A percentile compares a stretch with the other conserved stretches of the same genome.
Evolutionary conservation across 805 yeast genomes (phyloP).

Genomic region (Candida namnaoensis): DNA sequence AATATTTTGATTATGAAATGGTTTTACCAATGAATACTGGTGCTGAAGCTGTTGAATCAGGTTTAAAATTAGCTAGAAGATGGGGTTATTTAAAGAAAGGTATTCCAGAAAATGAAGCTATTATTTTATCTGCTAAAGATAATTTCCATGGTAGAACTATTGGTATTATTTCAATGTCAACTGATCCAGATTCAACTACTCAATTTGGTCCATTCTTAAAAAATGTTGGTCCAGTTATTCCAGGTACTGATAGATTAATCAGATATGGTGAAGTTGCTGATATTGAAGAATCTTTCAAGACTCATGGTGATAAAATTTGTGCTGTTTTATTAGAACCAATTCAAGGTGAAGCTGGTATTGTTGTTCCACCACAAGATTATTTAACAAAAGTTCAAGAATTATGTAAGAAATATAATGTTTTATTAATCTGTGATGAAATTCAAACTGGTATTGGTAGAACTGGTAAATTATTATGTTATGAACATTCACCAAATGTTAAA

Average conservation of each 20-base stretch:
- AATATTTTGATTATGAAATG: constrained; percentile 84
- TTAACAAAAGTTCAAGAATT: constrained; percentile 61
- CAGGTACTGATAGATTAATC: constrained; percentile 56
- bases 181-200: constrained; percentile 87
- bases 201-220: constrained; percentile 85
- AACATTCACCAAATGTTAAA: constrained; percentile 68
- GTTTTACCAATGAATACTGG: constrained; percentile 98
- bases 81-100: constrained; percentile 93
- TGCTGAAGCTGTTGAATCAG: constrained; percentile 98
- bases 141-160: constrained; percentile 96
- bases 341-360: constrained; percentile 98
- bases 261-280: constrained; percentile 86
- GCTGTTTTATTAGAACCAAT: constrained; percentile 92
- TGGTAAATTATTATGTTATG: constrained; percentile 86
- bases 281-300: constrained; percentile 69
- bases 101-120: constrained; percentile 76
- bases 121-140: constrained; percentile 77
- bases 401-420: constrained; percentile 76
- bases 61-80: constrained; percentile 86
- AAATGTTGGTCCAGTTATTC: constrained; percentile 78
- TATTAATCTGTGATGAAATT: constrained; percentile 92
- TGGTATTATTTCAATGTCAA: constrained; percentile 92
- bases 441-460: constrained; percentile 98
- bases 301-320: constrained; percentile 83
- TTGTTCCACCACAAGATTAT: constrained; percentile 84